Base-by-base conservation (phyloP, 164 flowering plant genomes). In the Tinospora cordifolia region DNA sequence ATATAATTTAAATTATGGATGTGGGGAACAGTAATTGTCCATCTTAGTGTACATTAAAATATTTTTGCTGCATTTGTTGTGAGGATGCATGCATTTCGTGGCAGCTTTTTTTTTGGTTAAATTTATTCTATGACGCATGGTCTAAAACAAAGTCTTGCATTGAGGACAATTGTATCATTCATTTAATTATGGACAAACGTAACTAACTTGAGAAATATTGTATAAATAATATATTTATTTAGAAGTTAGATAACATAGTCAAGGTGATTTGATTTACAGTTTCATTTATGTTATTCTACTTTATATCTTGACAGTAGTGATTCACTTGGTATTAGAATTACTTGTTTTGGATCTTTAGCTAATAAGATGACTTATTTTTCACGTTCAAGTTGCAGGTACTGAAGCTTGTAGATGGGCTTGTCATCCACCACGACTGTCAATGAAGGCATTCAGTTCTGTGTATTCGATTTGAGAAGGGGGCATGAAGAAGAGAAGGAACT, bases 401-500 rank as follows among this genome's bases (percentile, higher is more conserved):
- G 66, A 51, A 44, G 51, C 49, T 59, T 59, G 8, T 69, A 72
- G 30, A 84, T 87, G 97, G 97, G 93, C 3, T 75, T 88, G 76
- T 81, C 94, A 25, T 83, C 95, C 6, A 76, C 78, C 17, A 72
- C 71, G 63, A 79, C 79, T 36, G 59, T 66, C 6, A 78, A 60
- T 69, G 92, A 90, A 46, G 83, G 79, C 14, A 51, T 88, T 17
- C 85, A 83, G 64, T 68, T 91, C 3, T 93, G 94, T 77, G 76
- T 93, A 70, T 93, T 93, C 76, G 98, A 93, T 76, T 77, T 87
- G 81, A 82, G 83, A 73, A 84, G 98, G 72, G 98, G 98, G 17
- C 97, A 91, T 58, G 81, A 80, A 22, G 97, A 93, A 79, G 98
- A 96, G 67, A 87, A 91, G 71, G 98, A 91, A 81, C 82, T 90